Base-by-base conservation (phyloP, 176 grass and related monocot genomes). In the Triticum dicoccoides region DNA sequence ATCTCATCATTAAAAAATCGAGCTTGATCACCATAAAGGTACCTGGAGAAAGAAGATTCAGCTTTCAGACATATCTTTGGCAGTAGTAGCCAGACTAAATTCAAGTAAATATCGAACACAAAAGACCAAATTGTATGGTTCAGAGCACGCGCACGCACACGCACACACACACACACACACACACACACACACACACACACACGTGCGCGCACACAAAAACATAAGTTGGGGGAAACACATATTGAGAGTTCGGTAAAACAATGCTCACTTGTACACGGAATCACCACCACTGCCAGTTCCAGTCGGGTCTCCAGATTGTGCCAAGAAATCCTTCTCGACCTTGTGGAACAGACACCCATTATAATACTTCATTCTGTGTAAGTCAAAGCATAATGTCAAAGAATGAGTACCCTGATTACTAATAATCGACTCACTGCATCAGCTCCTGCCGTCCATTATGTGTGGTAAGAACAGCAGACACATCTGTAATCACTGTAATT, bases 261-360 rank as follows among this genome's bases (percentile, higher is more conserved):
- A 9, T 17, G 83, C 86, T 92, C 49, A 96, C 97, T 98, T 98
- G 88, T 91, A 98, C n/a, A 92, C 42, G 10, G 94, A 96, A 88
- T 98, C 90, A 21, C 97, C 97, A 27, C 90, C 94, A 0, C 94
- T 92, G 20, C 94, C 92, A 24, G 92, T 94, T 33, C 97, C 92
- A 23, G 92, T 96, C 7, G 90, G 94, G 35, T 98, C 97, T 1
- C 97, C 94, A n/a, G 92, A 90, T 88, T 98, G 97, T 67, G 94
- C 97, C 83, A 98, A 85, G 80, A 98, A 96, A 86, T 96, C 87
- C 73, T 92, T 98, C 87, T 98, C 92, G 87, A 98, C 97, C 86
- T 94, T 98, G 85, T 98, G 94, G 82, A 98, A 98, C 29, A 98
- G 69, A 65, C 97, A 98, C 24, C 97, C 94, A 83, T 96, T 98